Evolutionary conservation across 1,139 yeast genomes (phyloP).

Genomic region (Pichia sp.): DNA sequence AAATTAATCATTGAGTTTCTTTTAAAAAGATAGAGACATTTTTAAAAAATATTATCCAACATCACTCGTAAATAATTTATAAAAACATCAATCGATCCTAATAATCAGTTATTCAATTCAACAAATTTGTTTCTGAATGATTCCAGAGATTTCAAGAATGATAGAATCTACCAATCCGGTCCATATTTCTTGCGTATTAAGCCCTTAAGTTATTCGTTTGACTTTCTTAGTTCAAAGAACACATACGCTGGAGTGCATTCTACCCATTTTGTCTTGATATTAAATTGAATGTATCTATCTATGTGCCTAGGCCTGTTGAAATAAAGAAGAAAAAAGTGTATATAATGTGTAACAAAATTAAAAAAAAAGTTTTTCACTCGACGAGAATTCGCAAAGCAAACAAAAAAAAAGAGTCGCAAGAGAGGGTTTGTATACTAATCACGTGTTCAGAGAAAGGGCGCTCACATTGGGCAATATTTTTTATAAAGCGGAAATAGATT

Average conservation of each 20-base stretch:
- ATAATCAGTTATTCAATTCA: background rate
- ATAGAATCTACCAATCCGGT: constrained; percentile 20
- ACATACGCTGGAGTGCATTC: constrained; percentile 50
- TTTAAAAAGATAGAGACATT: background rate
- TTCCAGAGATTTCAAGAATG: constrained; percentile 1
- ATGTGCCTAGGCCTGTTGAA: constrained; percentile 13
- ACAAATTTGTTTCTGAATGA: background rate
- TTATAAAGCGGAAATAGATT: background rate
- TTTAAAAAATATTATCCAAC: background rate
- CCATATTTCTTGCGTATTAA: constrained; percentile 27
- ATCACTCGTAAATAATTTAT: constrained; percentile 1
- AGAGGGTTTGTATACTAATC: background rate
- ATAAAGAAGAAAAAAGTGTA: background rate
- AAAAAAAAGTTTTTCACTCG: background rate
- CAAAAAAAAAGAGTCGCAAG: background rate
- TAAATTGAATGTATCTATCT: constrained; percentile 7
- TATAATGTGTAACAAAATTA: background rate
- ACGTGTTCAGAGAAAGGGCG: background rate
- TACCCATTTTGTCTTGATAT: constrained; percentile 42
- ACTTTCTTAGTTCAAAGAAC: constrained; percentile 13
- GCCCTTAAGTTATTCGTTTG: constrained; percentile 10
- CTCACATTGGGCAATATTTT: background rate
- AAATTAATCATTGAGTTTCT: background rate
- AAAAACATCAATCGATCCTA: background rate
- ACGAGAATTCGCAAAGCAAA: background rate